Evolutionary conservation across 208 protist genomes (phyloP), one percentile per base, ranked within the genome.

Genomic region (Crithidia expoeki): DNA sequence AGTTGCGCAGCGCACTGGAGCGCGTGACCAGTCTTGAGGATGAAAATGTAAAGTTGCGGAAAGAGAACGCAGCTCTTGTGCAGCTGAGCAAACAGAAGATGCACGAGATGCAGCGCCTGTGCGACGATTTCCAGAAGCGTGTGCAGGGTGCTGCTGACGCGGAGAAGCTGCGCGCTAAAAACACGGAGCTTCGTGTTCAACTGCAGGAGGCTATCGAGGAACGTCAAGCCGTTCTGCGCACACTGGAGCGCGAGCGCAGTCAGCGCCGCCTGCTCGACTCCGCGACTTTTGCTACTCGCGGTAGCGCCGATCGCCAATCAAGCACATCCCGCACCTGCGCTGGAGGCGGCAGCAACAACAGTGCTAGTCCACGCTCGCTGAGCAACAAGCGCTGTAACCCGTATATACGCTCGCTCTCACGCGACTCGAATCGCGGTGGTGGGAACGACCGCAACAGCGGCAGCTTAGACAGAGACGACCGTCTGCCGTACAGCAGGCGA

Each of bases 101-200:
- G 88, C 42, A 86, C 12, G 86, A 92, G 75, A 94, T 96, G 88
- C 86, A 93, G 81, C 72, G 73, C 10, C 68, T 96, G 21, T 96
- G 88, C 67, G 79, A 88, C 23, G 86, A 89, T 68, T 90, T 96
- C 53, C 71, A 92, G 50, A 23, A 67, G 12, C 77, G 80, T 23
- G 84, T 86, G 0, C 75, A 76, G 17, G 73, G 53, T 14, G 68
- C 72, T 11, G 71, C 80, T 0, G 85, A 91, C 58, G 69, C 83
- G 32, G 78, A 90, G 66, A 52, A 62, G 27, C 74, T 93, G 38
- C 53, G 76, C 34, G 74, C 69, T 27, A 90, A 83, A 44, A 80
- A 89, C 64, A 53, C 64, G 0, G 75, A 68, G 32, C 69, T 93
- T 52, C 85, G 86, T 4, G 40, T 80, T 19, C 60, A 76, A 46